phyloP scores from a whole-genome alignment of 2,329 filamentous ascomycete species.

The Claviceps humidiphila region DNA sequence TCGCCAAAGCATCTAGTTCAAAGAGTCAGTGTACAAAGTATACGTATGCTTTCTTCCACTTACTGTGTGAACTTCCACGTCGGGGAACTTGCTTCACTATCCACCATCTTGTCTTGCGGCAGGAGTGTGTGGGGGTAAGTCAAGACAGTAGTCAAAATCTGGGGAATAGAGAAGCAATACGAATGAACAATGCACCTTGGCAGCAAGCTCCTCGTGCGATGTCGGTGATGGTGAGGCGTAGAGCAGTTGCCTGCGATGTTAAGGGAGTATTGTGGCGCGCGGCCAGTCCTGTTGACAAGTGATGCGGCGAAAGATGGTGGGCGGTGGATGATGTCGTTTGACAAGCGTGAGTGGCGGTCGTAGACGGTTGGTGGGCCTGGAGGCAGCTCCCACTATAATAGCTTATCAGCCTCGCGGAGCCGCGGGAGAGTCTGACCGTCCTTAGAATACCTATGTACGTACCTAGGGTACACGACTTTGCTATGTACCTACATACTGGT shows the following conservation, averaged over 20 bases:
- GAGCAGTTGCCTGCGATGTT: constrained; percentile 3
- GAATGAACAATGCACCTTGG: background rate
- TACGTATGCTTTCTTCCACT: constrained; percentile 24
- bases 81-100: constrained; percentile 83
- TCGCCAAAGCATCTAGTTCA: constrained; percentile 84
- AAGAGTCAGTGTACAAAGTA: constrained; percentile 13
- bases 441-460: too few relatives aligned
- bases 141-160: background rate
- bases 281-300: constrained; percentile 9
- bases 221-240: constrained; percentile 1
- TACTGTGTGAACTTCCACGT: constrained; percentile 99
- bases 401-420: too few relatives aligned
- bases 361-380: constrained; percentile 7
- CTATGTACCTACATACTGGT: too few relatives aligned
- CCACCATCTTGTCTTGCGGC: constrained; percentile 64
- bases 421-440: too few relatives aligned
- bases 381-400: constrained; percentile 8
- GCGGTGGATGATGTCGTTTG: constrained; percentile 16
- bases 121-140: constrained; percentile 14
- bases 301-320: constrained; percentile 10
- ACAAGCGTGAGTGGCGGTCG: constrained; percentile 8
- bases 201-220: constrained; percentile 1
- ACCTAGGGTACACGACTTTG: too few relatives aligned
- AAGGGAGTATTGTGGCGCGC: constrained; percentile 6
- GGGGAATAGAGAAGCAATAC: background rate